phyloP scores from a whole-genome alignment of 805 yeast genomes.

The Monosporozyma solicola region DNA sequence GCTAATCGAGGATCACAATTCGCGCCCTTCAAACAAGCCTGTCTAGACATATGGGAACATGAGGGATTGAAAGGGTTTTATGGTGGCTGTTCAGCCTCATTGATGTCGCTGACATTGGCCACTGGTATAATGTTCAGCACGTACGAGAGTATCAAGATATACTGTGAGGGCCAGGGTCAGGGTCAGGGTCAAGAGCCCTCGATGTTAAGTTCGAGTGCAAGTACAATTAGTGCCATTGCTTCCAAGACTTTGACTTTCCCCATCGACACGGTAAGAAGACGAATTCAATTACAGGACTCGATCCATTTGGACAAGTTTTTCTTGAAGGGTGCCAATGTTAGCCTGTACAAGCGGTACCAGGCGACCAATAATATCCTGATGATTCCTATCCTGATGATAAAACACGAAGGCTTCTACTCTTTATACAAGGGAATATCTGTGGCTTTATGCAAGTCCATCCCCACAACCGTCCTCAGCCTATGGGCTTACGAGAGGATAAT shows the following conservation, averaged over 20 bases:
- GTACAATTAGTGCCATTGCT: conserved; percentile 59
- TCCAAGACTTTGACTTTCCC: conserved; percentile 78
- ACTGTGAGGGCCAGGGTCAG: conserved; percentile 31
- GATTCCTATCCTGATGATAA: neutral
- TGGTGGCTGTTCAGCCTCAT: conserved; percentile 40
- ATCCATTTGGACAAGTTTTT: neutral
- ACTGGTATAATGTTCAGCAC: conserved; percentile 70
- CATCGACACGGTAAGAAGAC: conserved; percentile 69
- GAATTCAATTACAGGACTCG: conserved; percentile 48
- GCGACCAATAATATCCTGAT: neutral
- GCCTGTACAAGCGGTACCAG: neutral
- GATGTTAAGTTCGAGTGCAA: conserved; percentile 52
- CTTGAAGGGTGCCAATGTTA: neutral
- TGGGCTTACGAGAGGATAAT: conserved; percentile 46
- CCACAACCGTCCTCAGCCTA: conserved; percentile 59
- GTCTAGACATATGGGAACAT: conserved; percentile 26
- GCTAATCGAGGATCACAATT: conserved; percentile 39
- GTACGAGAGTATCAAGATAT: conserved; percentile 39
- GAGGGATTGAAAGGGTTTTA: conserved; percentile 43
- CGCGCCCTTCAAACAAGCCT: conserved; percentile 17
- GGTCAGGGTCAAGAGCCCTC: conserved; percentile 25
- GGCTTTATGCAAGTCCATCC: conserved; percentile 70
- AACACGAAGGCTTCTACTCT: conserved; percentile 39
- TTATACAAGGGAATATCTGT: conserved; percentile 68
- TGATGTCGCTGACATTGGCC: conserved; percentile 57